A percentile compares a stretch with the other conserved stretches of the same genome.
These are phyloP conservation scores for Torulaspora pretoriensis DNA, from an alignment of 1,139 yeast species.

Conservation along the genomic window DNA sequence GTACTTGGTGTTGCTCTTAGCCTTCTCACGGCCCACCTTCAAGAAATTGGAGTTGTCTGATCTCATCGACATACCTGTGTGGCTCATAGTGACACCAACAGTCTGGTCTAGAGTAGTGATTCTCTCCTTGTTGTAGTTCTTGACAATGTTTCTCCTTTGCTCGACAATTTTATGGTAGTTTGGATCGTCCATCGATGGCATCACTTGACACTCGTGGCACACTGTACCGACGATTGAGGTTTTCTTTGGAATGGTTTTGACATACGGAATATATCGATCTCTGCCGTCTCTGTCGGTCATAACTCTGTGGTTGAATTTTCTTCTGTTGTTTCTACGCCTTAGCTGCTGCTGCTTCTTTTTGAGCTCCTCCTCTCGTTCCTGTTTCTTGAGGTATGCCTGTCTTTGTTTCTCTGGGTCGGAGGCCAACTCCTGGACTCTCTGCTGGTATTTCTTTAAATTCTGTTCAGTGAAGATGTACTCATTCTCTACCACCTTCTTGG, in stretches of 20 bases:
- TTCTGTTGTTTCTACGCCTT: conserved; percentile 34
- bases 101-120: conserved; percentile 78
- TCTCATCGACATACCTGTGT: conserved; percentile 75
- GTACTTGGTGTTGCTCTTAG: conserved; percentile 60
- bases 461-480: conserved; percentile 90
- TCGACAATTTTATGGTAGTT: conserved; percentile 59
- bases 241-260: conserved; percentile 78
- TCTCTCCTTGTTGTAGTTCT: conserved; percentile 53
- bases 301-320: conserved; percentile 36
- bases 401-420: conserved; percentile 41
- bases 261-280: conserved; percentile 60
- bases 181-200: conserved; percentile 70
- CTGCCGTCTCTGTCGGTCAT: conserved; percentile 43
- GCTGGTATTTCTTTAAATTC: conserved; percentile 65
- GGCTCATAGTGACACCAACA: conserved; percentile 81
- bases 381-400: conserved; percentile 40
- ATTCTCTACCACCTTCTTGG: conserved; percentile 75
- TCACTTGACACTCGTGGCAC: conserved; percentile 85
- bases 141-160: conserved; percentile 48
- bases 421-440: conserved; percentile 44
- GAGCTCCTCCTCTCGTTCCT: conserved; percentile 40
- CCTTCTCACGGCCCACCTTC: conserved; percentile 43
- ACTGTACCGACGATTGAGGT: conserved; percentile 84
- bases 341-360: conserved; percentile 37
- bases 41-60: conserved; percentile 65